Evolutionary conservation across 768 basidiomycete genomes (phyloP).

Genomic region (Holtermannia corniformis): DNA sequence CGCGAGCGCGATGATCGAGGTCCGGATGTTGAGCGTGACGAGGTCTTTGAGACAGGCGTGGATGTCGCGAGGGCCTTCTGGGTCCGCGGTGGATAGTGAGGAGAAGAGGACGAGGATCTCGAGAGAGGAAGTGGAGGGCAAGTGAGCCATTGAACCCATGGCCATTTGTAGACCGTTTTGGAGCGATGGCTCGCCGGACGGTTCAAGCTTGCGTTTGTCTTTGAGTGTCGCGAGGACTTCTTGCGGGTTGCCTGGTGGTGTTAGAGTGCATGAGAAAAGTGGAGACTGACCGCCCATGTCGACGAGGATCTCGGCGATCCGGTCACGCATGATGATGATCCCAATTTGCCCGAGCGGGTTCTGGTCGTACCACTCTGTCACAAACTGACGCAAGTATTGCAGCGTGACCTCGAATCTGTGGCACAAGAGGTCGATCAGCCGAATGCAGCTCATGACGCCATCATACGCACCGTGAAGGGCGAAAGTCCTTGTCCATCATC

Average conservation of each 20-base stretch:
- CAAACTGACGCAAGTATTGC: constrained; percentile 82
- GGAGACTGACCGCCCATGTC: constrained; percentile 76
- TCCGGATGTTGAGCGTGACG: constrained; percentile 70
- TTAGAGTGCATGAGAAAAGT: not conserved
- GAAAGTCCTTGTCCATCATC: constrained; percentile 94
- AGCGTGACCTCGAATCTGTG: constrained; percentile 73
- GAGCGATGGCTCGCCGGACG: constrained; percentile 83
- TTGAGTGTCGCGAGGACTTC: constrained; percentile 80
- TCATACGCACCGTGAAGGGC: constrained; percentile 53
- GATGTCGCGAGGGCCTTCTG: constrained; percentile 62
- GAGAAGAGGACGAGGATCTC: constrained; percentile 92
- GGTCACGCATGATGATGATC: constrained; percentile 81
- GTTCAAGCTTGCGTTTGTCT: constrained; percentile 79
- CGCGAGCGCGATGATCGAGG: constrained; percentile 85
- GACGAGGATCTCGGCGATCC: constrained; percentile 78
- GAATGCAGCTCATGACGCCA: not conserved
- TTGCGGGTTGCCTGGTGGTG: constrained; percentile 72
- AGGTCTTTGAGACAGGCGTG: constrained; percentile 87
- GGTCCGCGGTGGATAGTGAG: constrained; percentile 91
- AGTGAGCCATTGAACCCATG: constrained; percentile 81
- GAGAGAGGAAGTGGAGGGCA: constrained; percentile 93
- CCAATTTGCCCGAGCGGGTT: constrained; percentile 97
- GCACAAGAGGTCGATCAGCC: constrained; percentile 17
- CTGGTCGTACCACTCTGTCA: constrained; percentile 97
- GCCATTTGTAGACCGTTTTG: constrained; percentile 99